Conservation (phyloP, 2,329 filamentous ascomycete genomes). For the Talaromyces atroroseus region DNA sequence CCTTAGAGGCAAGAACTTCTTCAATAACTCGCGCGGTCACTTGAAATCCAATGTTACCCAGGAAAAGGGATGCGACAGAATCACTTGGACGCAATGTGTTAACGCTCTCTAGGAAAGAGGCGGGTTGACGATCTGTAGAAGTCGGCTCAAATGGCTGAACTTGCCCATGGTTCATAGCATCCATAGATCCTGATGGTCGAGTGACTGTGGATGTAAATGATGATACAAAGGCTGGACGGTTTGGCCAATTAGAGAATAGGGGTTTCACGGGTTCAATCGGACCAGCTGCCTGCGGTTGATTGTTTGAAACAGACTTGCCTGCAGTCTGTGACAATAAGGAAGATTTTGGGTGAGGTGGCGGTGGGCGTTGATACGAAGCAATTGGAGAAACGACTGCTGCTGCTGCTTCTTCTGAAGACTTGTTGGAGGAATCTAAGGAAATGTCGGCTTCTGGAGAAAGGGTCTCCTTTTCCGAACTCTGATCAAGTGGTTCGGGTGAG, state of each 20-base stretch:
- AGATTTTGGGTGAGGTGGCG: not conserved
- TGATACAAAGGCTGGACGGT: constrained; percentile 8
- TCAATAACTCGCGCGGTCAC: constrained; percentile 31
- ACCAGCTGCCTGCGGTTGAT: not conserved
- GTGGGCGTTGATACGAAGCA: not conserved
- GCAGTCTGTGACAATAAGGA: not conserved
- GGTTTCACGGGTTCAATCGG: not conserved
- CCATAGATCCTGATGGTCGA: not conserved
- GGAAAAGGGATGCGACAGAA: constrained; percentile 24
- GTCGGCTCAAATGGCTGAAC: not conserved
- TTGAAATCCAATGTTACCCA: constrained; percentile 37
- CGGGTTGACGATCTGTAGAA: not conserved
- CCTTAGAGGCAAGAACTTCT: constrained; percentile 33
- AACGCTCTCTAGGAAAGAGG: not conserved
- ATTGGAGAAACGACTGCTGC: not conserved
- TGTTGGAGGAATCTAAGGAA: not conserved
- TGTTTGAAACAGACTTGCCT: not conserved
- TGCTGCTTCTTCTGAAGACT: not conserved
- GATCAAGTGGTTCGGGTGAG: not conserved
- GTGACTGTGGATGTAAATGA: not conserved
- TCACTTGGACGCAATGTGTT: not conserved
- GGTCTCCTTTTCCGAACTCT: not conserved
- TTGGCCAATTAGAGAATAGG: constrained; percentile 12
- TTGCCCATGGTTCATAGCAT: not conserved
- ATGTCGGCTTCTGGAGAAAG: not conserved